A percentile compares a stretch with the other conserved stretches of the same genome.
These are phyloP conservation scores for Rhipidocladum racemiflorum DNA, from an alignment of 176 grass and related monocot genomes.

Conservation along the genomic window DNA sequence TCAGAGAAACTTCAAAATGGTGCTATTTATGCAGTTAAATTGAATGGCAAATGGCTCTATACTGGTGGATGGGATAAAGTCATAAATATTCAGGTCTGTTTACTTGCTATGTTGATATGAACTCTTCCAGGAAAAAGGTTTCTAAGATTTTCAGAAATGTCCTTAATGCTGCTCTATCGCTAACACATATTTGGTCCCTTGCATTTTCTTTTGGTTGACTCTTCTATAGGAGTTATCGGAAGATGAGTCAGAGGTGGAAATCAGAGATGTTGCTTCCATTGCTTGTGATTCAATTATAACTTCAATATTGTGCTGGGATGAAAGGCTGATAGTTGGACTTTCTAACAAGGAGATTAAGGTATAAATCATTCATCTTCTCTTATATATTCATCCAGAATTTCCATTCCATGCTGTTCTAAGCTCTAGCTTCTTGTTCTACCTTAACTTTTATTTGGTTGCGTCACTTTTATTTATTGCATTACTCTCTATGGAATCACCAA, in stretches of 20 bases:
- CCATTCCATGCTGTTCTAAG: neutral
- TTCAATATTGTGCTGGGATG: conserved; percentile 62
- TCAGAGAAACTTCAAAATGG: conserved; percentile 66
- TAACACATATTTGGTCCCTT: conserved; percentile 5
- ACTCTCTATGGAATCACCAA: neutral
- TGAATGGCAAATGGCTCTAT: conserved; percentile 66
- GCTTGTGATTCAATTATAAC: conserved; percentile 75
- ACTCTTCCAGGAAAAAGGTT: no score
- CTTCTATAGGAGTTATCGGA: conserved; percentile 53
- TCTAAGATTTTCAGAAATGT: no score
- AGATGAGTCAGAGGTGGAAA: conserved; percentile 46
- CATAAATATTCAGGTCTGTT: conserved; percentile 66
- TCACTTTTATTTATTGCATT: neutral
- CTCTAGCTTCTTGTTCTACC: neutral
- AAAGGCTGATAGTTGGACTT: conserved; percentile 74
- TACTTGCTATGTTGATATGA: neutral
- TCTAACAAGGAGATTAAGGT: conserved; percentile 89
- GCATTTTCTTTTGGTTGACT: neutral
- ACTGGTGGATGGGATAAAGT: conserved; percentile 84
- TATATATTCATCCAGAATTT: conserved; percentile 2
- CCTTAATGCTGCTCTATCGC: neutral
- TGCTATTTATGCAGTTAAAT: conserved; percentile 71
- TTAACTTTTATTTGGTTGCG: neutral
- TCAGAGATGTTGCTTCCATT: conserved; percentile 65
- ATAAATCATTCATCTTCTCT: neutral